Conservation (phyloP, 1,284 basidiomycete genomes). For the Afroboletus lepidellus region DNA sequence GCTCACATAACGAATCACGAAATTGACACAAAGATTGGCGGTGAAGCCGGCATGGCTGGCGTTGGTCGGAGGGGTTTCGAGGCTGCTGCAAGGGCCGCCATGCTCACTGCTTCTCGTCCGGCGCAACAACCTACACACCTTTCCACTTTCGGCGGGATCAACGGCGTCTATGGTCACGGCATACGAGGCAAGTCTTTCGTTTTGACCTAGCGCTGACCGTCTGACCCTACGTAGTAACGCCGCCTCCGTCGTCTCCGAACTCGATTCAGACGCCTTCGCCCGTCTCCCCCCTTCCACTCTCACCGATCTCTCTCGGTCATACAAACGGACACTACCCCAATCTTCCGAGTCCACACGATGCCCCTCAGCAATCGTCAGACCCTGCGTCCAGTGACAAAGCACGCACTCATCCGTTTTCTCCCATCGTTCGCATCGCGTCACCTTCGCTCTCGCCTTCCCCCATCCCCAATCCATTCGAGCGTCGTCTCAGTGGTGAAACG, state of each 20-base stretch:
- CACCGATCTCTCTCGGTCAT: conserved; percentile 32
- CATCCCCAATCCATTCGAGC: conserved; percentile 36
- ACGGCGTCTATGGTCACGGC: conserved; percentile 29
- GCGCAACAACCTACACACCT: conserved; percentile 1
- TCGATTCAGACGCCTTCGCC: conserved; percentile 46
- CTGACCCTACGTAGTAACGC: conserved; percentile 35
- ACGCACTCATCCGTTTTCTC: conserved; percentile 12
- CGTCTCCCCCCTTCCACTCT: conserved; percentile 43
- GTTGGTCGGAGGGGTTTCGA: conserved; percentile 84
- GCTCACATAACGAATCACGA: conserved; percentile 14
- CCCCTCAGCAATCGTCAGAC: conserved; percentile 7
- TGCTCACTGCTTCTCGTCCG: conserved; percentile 43
- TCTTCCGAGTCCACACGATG: conserved; percentile 26
- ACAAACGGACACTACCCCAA: conserved; percentile 16
- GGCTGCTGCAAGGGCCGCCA: conserved; percentile 71
- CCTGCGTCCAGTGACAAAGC: conserved; percentile 21
- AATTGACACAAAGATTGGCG: conserved; percentile 69
- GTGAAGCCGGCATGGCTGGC: conserved; percentile 86
- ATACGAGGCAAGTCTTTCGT: conserved; percentile 39
- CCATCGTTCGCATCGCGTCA: conserved; percentile 30
- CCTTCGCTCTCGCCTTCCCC: conserved; percentile 39
- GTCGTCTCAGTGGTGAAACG: conserved; percentile 34
- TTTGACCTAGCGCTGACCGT: neutral
- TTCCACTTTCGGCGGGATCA: conserved; percentile 40
- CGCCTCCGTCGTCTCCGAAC: conserved; percentile 45